Evolutionary conservation across 2,329 filamentous ascomycete genomes (phyloP).

Genomic region (Orbilia brochopaga): DNA sequence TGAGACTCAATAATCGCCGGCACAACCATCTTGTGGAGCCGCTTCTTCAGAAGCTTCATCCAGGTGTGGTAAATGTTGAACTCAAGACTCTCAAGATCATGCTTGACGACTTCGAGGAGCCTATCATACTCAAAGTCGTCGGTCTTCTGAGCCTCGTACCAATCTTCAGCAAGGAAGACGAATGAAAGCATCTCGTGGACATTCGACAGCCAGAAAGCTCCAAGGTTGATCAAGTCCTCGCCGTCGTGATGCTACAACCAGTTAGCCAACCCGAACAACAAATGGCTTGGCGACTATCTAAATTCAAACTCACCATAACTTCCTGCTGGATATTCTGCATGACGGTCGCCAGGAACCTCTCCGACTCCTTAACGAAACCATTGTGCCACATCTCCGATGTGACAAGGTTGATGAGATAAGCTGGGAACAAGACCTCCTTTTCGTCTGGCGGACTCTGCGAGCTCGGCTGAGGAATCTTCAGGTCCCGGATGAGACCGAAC

Average conservation of each 20-base stretch:
- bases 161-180: slow-evolving; percentile 97
- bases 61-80: slow-evolving; percentile 99
- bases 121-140: slow-evolving; percentile 99
- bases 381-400: slow-evolving; percentile 99
- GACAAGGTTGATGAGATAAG: slow-evolving; percentile 97
- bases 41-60: slow-evolving; percentile 99
- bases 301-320: slow-evolving; percentile 70
- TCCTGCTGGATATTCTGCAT: slow-evolving; percentile 99
- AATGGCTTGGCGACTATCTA: not conserved
- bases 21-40: slow-evolving; percentile 99
- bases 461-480: slow-evolving; percentile 91
- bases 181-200: slow-evolving; percentile 99
- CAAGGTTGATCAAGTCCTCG: slow-evolving; percentile 94
- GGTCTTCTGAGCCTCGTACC: slow-evolving; percentile 99
- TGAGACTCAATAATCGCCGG: slow-evolving; percentile 99
- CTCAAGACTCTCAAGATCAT: slow-evolving; percentile 95
- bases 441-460: slow-evolving; percentile 89
- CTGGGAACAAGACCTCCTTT: slow-evolving; percentile 98
- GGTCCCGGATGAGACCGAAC: slow-evolving; percentile 90
- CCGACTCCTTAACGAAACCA: slow-evolving; percentile 98
- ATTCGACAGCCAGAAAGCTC: slow-evolving; percentile 98
- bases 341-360: slow-evolving; percentile 96
- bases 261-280: slow-evolving; percentile 19
- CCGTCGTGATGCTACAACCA: slow-evolving; percentile 77
- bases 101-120: slow-evolving; percentile 96